Evolutionary conservation across 495 filamentous ascomycete genomes (phyloP).

Genomic region (Penicillium angulare): DNA sequence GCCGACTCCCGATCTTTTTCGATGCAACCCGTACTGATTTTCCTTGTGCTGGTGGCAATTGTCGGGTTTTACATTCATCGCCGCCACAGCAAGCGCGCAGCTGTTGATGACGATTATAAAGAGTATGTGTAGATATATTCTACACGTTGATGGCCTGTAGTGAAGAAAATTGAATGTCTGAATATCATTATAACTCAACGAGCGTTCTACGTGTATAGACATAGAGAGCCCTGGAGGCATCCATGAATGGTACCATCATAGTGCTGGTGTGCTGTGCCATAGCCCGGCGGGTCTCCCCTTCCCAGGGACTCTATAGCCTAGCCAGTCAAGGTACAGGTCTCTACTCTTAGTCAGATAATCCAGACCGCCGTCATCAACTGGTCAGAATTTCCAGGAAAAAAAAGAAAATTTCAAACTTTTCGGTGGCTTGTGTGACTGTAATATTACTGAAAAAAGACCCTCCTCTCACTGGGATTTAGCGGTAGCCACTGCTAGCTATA

Average conservation of each 20-base stretch:
- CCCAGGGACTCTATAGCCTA: too few relatives aligned
- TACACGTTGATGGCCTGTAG: too few relatives aligned
- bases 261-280: not conserved
- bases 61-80: slow-evolving; percentile 37
- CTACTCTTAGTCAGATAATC: slow-evolving; percentile 9
- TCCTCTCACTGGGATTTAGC: too few relatives aligned
- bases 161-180: too few relatives aligned
- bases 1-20: slow-evolving; percentile 20
- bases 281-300: too few relatives aligned
- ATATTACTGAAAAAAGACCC: not conserved
- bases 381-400: not conserved
- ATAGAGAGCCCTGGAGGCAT: too few relatives aligned
- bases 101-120: slow-evolving; percentile 5
- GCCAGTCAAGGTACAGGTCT: slow-evolving; percentile 1
- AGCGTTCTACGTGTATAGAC: too few relatives aligned
- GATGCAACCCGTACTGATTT: slow-evolving; percentile 41
- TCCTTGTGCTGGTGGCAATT: slow-evolving; percentile 39
- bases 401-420: not conserved
- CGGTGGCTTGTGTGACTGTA: not conserved
- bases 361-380: slow-evolving; percentile 7
- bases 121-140: not conserved
- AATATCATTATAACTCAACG: too few relatives aligned
- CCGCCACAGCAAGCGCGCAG: slow-evolving; percentile 18
- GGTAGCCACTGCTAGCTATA: too few relatives aligned
- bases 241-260: not conserved